phyloP scores from a whole-genome alignment of 2,329 filamentous ascomycete species.

The Colletotrichum filicis region DNA sequence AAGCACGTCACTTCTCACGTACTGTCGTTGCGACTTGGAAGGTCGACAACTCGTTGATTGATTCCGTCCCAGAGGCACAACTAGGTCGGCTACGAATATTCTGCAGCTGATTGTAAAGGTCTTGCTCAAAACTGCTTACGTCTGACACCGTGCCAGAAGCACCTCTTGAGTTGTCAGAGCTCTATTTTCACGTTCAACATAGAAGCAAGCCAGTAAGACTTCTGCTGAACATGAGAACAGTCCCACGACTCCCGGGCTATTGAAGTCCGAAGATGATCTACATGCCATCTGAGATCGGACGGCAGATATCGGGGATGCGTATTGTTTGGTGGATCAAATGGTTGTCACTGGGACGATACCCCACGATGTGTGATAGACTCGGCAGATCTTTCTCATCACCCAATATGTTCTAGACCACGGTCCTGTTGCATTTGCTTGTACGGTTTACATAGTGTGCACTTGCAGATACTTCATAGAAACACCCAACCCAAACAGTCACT shows the following conservation, averaged over 20 bases:
- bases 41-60: neutral
- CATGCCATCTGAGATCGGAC: neutral
- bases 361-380: neutral
- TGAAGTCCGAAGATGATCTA: neutral
- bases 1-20: too few relatives aligned
- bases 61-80: too few relatives aligned
- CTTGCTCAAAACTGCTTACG: too few relatives aligned
- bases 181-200: too few relatives aligned
- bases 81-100: too few relatives aligned
- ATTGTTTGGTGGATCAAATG: neutral
- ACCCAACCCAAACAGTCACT: neutral
- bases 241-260: neutral
- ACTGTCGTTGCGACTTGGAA: neutral
- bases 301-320: neutral
- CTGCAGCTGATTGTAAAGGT: too few relatives aligned
- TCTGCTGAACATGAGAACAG: too few relatives aligned
- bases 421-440: neutral
- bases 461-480: neutral
- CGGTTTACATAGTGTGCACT: neutral
- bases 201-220: neutral
- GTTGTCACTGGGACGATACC: neutral
- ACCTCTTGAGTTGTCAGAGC: too few relatives aligned
- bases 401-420: neutral
- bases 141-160: too few relatives aligned
- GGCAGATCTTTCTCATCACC: neutral